phyloP scores from a whole-genome alignment of 78 protist genomes.

The Planoprotostelium fungivorum region DNA sequence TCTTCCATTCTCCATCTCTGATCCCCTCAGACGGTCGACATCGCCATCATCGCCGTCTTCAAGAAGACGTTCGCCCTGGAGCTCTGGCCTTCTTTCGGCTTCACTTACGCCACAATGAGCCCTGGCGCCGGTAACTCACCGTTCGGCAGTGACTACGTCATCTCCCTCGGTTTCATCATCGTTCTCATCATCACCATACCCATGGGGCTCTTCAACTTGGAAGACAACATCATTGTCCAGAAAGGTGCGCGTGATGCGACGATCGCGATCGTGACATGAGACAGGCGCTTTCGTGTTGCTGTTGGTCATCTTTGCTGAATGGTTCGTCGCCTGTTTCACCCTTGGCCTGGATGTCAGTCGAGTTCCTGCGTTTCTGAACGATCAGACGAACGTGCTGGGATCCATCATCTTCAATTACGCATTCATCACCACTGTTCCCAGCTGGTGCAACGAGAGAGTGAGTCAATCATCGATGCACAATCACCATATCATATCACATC shows the following conservation, averaged over 20 bases:
- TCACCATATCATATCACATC: no score
- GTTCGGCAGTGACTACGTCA: slow-evolving; percentile 18
- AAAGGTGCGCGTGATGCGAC: neutral
- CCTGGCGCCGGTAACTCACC: slow-evolving; percentile 10
- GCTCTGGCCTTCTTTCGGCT: slow-evolving; percentile 15
- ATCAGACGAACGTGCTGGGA: slow-evolving; percentile 34
- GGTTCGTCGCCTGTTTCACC: slow-evolving; percentile 30
- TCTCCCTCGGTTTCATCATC: slow-evolving; percentile 37
- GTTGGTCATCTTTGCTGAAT: slow-evolving; percentile 1
- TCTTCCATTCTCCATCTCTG: slow-evolving; percentile 37
- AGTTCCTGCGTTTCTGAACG: slow-evolving; percentile 20
- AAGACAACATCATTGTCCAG: slow-evolving; percentile 51
- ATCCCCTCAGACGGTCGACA: slow-evolving; percentile 31
- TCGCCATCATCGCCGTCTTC: slow-evolving; percentile 22
- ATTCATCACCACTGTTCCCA: slow-evolving; percentile 38
- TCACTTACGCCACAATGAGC: slow-evolving; percentile 8
- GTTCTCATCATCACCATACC: slow-evolving; percentile 53
- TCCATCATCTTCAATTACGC: slow-evolving; percentile 55
- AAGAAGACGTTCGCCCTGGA: slow-evolving; percentile 30
- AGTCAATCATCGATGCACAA: neutral
- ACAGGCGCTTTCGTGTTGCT: slow-evolving; percentile 19
- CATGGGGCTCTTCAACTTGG: slow-evolving; percentile 46
- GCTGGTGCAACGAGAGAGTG: slow-evolving; percentile 46
- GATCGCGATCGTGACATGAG: neutral
- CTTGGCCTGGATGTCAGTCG: slow-evolving; percentile 20